These are phyloP conservation scores for Pseudogymnoascus sp. DNA, from an alignment of 2,329 filamentous ascomycete species.

Conservation along the genomic window DNA sequence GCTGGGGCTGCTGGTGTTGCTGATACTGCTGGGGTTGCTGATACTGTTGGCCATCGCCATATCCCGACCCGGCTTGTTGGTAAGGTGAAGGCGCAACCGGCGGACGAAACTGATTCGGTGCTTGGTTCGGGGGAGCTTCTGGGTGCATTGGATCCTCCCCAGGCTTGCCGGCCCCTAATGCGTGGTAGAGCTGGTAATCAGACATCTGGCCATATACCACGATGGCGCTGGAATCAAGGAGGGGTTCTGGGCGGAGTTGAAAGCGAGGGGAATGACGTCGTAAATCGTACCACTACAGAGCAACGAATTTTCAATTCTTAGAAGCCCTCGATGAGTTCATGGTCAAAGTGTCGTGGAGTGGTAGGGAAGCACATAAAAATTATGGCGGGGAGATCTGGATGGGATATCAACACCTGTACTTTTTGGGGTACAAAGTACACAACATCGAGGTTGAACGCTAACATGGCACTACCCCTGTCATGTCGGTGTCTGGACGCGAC, in stretches of 20 bases:
- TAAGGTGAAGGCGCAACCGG: slow-evolving; percentile 48
- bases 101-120: slow-evolving; percentile 49
- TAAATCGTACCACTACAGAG: slow-evolving; percentile 5
- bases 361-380: not conserved
- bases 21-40: slow-evolving; percentile 14
- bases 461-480: slow-evolving; percentile 2
- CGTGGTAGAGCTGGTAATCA: slow-evolving; percentile 49
- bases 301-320: not conserved
- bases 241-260: not conserved
- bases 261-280: not conserved
- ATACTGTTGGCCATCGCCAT: slow-evolving; percentile 12
- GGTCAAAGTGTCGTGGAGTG: not conserved
- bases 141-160: slow-evolving; percentile 48
- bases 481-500: not conserved
- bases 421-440: slow-evolving; percentile 7
- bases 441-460: slow-evolving; percentile 5
- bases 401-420: slow-evolving; percentile 8
- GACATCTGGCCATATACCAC: slow-evolving; percentile 37
- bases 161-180: slow-evolving; percentile 48
- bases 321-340: not conserved
- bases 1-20: slow-evolving; percentile 16
- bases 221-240: not conserved
- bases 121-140: slow-evolving; percentile 42
- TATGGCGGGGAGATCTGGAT: slow-evolving; percentile 8
- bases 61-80: slow-evolving; percentile 22